phyloP scores from a whole-genome alignment of 352 stramenopile genomes.

The Elongisporangium anandrum region DNA sequence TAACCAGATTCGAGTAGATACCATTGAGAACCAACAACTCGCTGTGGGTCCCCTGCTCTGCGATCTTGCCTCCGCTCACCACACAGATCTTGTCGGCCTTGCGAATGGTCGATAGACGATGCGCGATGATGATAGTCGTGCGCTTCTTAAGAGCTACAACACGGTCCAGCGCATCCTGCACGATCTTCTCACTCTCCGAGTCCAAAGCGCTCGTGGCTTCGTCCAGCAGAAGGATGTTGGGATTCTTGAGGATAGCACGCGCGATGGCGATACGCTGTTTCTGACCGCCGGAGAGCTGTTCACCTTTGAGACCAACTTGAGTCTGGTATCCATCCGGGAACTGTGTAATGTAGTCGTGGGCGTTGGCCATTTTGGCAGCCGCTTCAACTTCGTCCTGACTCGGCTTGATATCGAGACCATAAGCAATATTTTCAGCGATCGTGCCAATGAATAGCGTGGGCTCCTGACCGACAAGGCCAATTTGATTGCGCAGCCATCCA shows the following conservation, averaged over 20 bases:
- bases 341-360: slow-evolving; percentile 29
- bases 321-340: slow-evolving; percentile 49
- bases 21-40: no score
- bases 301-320: slow-evolving; percentile 17
- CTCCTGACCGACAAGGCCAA: slow-evolving; percentile 17
- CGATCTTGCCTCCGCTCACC: no score
- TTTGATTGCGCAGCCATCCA: slow-evolving; percentile 51
- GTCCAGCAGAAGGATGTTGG: slow-evolving; percentile 39
- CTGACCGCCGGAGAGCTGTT: slow-evolving; percentile 32
- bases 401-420: slow-evolving; percentile 52
- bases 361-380: slow-evolving; percentile 43
- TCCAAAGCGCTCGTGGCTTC: slow-evolving; percentile 50
- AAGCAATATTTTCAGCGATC: slow-evolving; percentile 24
- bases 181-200: slow-evolving; percentile 28
- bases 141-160: slow-evolving; percentile 17
- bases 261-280: slow-evolving; percentile 42
- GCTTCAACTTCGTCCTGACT: slow-evolving; percentile 79
- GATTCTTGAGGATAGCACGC: slow-evolving; percentile 35
- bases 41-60: no score
- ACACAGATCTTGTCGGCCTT: no score
- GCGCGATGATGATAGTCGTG: slow-evolving; percentile 17
- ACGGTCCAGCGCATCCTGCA: slow-evolving; percentile 31
- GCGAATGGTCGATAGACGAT: no score
- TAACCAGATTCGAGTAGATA: no score
- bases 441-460: slow-evolving; percentile 12